Evolutionary conservation across 768 basidiomycete species (phyloP).

Genomic region (Phaeotremella skinneri): DNA sequence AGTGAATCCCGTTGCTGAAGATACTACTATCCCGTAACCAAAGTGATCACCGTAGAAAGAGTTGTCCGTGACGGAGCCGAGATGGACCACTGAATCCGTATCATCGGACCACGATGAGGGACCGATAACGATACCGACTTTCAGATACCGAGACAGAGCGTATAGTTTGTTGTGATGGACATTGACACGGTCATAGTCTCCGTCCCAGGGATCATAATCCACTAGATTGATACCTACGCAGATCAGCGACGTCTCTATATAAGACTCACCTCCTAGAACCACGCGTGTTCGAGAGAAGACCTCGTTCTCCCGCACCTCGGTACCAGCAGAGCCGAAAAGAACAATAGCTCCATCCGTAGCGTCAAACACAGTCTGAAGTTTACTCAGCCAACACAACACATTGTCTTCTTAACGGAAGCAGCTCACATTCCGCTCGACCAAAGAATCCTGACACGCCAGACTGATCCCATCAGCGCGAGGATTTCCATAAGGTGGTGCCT

Average conservation of each 20-base stretch:
- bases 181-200: conserved; percentile 47
- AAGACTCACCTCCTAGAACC: conserved; percentile 46
- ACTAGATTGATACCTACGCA: conserved; percentile 51
- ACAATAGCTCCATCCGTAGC: conserved; percentile 52
- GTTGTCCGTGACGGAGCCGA: conserved; percentile 48
- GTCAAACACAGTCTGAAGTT: conserved; percentile 48
- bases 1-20: conserved; percentile 47
- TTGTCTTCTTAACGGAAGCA: neutral
- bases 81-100: conserved; percentile 47
- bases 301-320: conserved; percentile 44
- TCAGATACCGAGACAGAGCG: conserved; percentile 48
- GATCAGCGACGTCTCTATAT: neutral
- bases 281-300: conserved; percentile 47
- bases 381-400: neutral
- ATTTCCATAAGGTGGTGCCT: conserved; percentile 42
- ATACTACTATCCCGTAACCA: conserved; percentile 51
- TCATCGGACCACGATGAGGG: conserved; percentile 52
- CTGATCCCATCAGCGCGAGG: conserved; percentile 52
- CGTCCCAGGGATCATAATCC: conserved; percentile 51
- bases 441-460: conserved; percentile 52
- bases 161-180: conserved; percentile 49
- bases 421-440: conserved; percentile 51
- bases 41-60: conserved; percentile 45
- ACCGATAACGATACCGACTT: conserved; percentile 51
- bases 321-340: conserved; percentile 50